Evolutionary conservation across 2,329 filamentous ascomycete species (phyloP), one percentile per base, ranked within the genome.

Genomic region (Sporothrix protearum): DNA sequence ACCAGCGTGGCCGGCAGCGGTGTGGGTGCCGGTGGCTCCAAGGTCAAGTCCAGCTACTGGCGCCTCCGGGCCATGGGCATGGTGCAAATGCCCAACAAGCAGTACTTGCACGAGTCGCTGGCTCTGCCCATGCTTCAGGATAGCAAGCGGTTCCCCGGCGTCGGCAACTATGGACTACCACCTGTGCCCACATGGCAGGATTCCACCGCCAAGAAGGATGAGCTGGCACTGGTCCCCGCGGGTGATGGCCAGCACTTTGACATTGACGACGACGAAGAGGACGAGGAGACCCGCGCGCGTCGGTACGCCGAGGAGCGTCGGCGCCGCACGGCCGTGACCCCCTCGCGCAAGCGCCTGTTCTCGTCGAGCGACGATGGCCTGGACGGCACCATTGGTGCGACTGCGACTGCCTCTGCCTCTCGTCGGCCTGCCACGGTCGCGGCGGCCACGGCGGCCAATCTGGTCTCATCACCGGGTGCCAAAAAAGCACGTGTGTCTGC

Each of bases 41-140:
- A 71, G 16, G 55, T 72, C 39, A 71, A 71, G 61, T 76, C 75
- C 16, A 73, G 68, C 71, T 73, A 77, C 51, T 85, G 83, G 83
- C 78, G 80, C 5, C 78, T 85, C 71, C 85, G 84, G 68, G 83
- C 83, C 55, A 84, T 85, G 83, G 83, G 83, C 10, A 71, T 77
- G 53, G 71, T 76, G 36, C 75, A 74, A 69, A 77, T 76, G 75
- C 75, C 76, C 25, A 75, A 77, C 72, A 72, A 73, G 30, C 63
- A 76, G 71, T 77, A 76, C 59, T 84, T 73, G 75, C 86, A 85
- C 6, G 85, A 88, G 73, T 80, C 81, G 2, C 79, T 88, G 36
- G 76, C 75, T 19, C 68, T 74, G 47, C 82, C 85, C 33, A 82
- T 85, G 75, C 76, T 82, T 53, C 70, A 59, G 2, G 80, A 81